Base-by-base conservation (phyloP, 768 basidiomycete genomes). In the Phaffia australis region DNA sequence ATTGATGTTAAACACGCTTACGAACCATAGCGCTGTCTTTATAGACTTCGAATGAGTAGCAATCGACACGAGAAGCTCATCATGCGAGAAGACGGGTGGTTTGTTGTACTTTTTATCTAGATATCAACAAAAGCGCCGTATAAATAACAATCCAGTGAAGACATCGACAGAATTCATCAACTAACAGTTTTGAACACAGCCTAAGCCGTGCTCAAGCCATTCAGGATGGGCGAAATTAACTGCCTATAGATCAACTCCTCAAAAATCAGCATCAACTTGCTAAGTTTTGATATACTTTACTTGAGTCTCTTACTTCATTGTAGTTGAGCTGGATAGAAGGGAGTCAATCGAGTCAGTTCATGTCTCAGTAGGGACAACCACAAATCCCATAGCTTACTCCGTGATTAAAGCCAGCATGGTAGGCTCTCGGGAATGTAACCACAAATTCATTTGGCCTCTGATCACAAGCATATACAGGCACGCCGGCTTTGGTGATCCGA, bases 351-450 rank as follows among this genome's bases (percentile, higher is more conserved):
- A 23, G 29, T 49, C n/a, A 42, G 47, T 14, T 52, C 30, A 23
- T 7, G 29, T 42, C 42, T 30, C 7, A 18, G 46, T 25, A 30
- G 21, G 11, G 21, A 30, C 19, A 25, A 47, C 25, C 6, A 25
- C 16, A 23, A 50, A n/a, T 25, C 15, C 35, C 8, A 18, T 1
- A 18, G 82, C 88, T 75, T 79, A 93, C 92, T 61, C 93, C 94
- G 76, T 98, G 95, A 75, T 98, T 98, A 80, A 97, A 98, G 2
- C 93, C 93, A 60, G 91, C 89, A 75, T 97, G 92, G 78, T 95
- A 99, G 14, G 92, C 92, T 78, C 94, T 92, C 0, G 95, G 95
- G 76, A 91, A 93, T 1, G 95, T 98, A 70, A 99, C 85, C 68
- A 98, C 92, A 75, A 97, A 94, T 79, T 98, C 95, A 59, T 93